phyloP scores from a whole-genome alignment of 2,329 filamentous ascomycete species.

The Botryosphaeria dothidea region DNA sequence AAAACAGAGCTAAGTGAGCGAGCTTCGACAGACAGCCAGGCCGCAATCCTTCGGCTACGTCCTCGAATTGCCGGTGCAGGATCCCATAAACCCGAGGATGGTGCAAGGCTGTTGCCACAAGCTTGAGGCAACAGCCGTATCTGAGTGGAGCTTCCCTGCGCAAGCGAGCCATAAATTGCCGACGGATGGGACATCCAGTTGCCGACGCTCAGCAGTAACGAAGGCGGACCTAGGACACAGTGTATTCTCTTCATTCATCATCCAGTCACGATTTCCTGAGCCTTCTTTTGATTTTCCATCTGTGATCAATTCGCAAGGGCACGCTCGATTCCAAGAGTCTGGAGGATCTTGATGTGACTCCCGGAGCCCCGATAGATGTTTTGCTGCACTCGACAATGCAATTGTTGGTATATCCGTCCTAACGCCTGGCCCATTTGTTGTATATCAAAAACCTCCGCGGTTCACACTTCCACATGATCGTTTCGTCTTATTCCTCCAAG shows the following conservation, averaged over 20 bases:
- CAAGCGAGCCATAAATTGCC: background rate
- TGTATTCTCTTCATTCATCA: no score
- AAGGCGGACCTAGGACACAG: no score
- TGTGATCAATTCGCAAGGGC: no score
- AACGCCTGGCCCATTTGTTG: conserved; percentile 9
- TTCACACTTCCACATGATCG: background rate
- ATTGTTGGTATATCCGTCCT: conserved; percentile 17
- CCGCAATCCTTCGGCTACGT: background rate
- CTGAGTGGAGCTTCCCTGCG: background rate
- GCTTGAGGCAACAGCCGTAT: background rate
- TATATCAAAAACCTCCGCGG: background rate
- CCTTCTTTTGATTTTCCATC: no score
- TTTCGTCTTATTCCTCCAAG: background rate
- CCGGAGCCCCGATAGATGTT: no score
- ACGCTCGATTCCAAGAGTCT: no score
- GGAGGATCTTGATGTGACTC: no score
- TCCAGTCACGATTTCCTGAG: no score
- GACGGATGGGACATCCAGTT: background rate
- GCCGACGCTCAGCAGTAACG: background rate
- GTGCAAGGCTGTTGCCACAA: background rate
- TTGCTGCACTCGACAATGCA: conserved; percentile 5
- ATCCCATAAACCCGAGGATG: background rate
- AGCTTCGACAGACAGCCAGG: background rate
- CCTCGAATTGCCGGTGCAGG: background rate
- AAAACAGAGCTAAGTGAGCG: background rate